phyloP scores from a whole-genome alignment of 2,329 filamentous ascomycete species.

The Seiridium unicorne region DNA sequence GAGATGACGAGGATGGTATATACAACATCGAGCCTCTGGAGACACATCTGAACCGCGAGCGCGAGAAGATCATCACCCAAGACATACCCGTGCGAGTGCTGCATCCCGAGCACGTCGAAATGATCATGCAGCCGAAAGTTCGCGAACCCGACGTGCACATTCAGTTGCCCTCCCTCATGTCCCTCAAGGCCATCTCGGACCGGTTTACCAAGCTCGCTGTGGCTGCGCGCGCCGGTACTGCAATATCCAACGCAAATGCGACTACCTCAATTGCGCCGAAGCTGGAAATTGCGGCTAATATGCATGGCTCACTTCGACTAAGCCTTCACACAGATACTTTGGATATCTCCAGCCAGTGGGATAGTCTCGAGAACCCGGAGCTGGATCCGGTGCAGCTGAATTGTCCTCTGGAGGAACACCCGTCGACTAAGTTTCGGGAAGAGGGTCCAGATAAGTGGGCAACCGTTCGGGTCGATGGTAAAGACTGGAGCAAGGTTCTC shows the following conservation, averaged over 20 bases:
- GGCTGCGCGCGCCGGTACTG: slow-evolving; percentile 21
- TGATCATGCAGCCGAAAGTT: slow-evolving; percentile 88
- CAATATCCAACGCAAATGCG: slow-evolving; percentile 27
- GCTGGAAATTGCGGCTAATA: slow-evolving; percentile 86
- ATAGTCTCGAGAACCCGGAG: slow-evolving; percentile 80
- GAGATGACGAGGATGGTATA: slow-evolving; percentile 39
- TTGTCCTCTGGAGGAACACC: slow-evolving; percentile 73
- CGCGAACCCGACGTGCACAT: slow-evolving; percentile 94
- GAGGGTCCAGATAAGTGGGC: slow-evolving; percentile 83
- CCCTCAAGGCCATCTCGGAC: slow-evolving; percentile 92
- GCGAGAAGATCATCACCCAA: slow-evolving; percentile 91
- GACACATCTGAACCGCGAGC: slow-evolving; percentile 62
- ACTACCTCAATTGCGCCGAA: slow-evolving; percentile 48
- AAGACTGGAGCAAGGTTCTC: slow-evolving; percentile 92
- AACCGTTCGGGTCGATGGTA: slow-evolving; percentile 85
- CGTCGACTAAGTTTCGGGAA: slow-evolving; percentile 74
- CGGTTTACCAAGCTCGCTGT: slow-evolving; percentile 86
- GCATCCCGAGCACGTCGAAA: slow-evolving; percentile 78
- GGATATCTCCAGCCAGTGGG: slow-evolving; percentile 83
- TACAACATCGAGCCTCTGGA: slow-evolving; percentile 52
- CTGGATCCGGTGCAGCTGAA: slow-evolving; percentile 76
- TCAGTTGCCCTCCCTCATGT: slow-evolving; percentile 78
- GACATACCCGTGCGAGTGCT: slow-evolving; percentile 94
- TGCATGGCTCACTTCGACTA: slow-evolving; percentile 83
- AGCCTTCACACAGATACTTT: slow-evolving; percentile 81